Evolutionary conservation across 192 early-diverging fungal species (phyloP).

Genomic region (Umbelopsis isabellina): DNA sequence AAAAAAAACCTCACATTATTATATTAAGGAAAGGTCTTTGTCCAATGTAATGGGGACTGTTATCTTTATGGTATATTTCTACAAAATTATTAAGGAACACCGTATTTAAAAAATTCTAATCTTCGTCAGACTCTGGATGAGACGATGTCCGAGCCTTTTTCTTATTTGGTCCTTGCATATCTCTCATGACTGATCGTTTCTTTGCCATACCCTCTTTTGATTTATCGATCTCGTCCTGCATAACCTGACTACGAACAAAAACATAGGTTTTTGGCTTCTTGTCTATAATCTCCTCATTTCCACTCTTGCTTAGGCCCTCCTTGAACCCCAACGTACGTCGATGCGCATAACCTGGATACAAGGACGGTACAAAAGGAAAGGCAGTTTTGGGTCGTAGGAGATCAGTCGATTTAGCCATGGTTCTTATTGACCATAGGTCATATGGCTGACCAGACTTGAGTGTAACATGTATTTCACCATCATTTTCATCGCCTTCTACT

Average conservation of each 20-base stretch:
- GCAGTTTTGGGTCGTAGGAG: slow-evolving; percentile 55
- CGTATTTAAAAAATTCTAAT: background rate
- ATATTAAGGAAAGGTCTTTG: too few relatives aligned
- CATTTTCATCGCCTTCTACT: slow-evolving; percentile 15
- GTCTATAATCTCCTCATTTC: slow-evolving; percentile 79
- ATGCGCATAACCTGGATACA: slow-evolving; percentile 89
- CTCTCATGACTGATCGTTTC: slow-evolving; percentile 17
- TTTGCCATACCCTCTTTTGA: slow-evolving; percentile 19
- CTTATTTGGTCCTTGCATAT: slow-evolving; percentile 18
- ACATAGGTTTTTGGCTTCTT: slow-evolving; percentile 69
- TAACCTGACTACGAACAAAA: slow-evolving; percentile 62
- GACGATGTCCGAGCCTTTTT: background rate
- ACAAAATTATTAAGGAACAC: too few relatives aligned
- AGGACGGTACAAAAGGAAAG: slow-evolving; percentile 64
- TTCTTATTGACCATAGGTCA: slow-evolving; percentile 82
- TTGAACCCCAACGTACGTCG: slow-evolving; percentile 94
- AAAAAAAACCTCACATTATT: too few relatives aligned
- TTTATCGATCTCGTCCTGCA: slow-evolving; percentile 46
- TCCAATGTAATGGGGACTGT: too few relatives aligned
- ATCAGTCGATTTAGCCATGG: slow-evolving; percentile 71
- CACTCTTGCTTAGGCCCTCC: slow-evolving; percentile 71
- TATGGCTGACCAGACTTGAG: slow-evolving; percentile 88
- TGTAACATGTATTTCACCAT: slow-evolving; percentile 79
- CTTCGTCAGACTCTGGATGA: slow-evolving; percentile 14
- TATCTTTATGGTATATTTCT: too few relatives aligned